Evolutionary conservation across 441 rosid species (phyloP).

Genomic region (Aleurites moluccanus): DNA sequence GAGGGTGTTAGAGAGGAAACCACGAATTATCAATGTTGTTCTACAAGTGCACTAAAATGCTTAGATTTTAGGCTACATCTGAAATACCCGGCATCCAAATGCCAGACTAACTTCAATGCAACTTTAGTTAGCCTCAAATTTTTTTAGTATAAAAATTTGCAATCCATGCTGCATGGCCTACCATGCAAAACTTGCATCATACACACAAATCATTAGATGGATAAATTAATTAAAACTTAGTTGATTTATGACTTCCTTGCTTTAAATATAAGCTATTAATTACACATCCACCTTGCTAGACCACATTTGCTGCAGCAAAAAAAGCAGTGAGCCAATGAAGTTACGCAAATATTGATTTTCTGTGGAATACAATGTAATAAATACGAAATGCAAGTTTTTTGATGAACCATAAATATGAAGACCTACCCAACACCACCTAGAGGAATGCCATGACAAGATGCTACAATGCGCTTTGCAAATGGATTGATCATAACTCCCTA

Average conservation of each 20-base stretch:
- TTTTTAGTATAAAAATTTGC: not conserved
- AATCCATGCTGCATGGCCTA: not conserved
- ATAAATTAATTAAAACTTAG: not conserved
- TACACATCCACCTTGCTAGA: not conserved
- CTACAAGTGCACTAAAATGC: not conserved
- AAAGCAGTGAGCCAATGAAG: not conserved
- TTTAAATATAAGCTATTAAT: not conserved
- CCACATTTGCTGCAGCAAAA: not conserved
- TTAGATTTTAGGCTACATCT: not conserved
- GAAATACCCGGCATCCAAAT: not conserved
- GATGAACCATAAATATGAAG: not conserved
- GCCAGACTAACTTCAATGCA: not conserved
- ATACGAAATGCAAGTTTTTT: not conserved
- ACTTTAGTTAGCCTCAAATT: not conserved
- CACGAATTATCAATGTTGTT: slow-evolving; percentile 4
- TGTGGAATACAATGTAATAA: not conserved
- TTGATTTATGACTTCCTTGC: not conserved
- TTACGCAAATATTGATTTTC: not conserved
- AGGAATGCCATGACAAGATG: slow-evolving; percentile 79
- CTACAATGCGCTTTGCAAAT: slow-evolving; percentile 47
- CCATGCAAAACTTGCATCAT: not conserved
- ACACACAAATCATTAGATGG: not conserved
- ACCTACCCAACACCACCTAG: slow-evolving; percentile 88
- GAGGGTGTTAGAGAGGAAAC: not conserved
- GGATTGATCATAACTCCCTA: slow-evolving; percentile 55